Conservation (phyloP, 768 basidiomycete species). For the Amanita pseudoporphyria region DNA sequence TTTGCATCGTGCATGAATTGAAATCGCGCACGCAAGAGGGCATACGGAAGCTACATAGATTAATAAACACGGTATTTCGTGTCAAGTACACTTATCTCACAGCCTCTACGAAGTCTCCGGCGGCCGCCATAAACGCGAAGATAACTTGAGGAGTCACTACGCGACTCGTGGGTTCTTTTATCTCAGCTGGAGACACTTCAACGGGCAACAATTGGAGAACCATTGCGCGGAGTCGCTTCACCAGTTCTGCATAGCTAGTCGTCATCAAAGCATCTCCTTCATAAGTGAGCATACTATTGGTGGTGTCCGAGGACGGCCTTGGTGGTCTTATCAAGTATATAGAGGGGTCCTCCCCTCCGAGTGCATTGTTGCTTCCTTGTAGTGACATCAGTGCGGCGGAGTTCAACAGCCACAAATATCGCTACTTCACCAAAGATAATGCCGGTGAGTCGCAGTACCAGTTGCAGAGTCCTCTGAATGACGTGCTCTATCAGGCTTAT, state of each 20-base stretch:
- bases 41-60: constrained; percentile 61
- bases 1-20: constrained; percentile 80
- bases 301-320: constrained; percentile 56
- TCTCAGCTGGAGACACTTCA: constrained; percentile 56
- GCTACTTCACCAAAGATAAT: constrained; percentile 21
- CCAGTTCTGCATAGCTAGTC: constrained; percentile 45
- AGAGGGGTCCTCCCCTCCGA: constrained; percentile 36
- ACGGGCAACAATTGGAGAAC: constrained; percentile 71
- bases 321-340: constrained; percentile 35
- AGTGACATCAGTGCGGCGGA: constrained; percentile 3
- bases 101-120: constrained; percentile 82
- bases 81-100: constrained; percentile 31
- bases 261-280: not conserved
- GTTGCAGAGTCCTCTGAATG: constrained; percentile 8
- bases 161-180: constrained; percentile 72
- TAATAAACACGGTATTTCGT: not conserved
- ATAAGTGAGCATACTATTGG: constrained; percentile 51
- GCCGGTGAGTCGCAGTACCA: constrained; percentile 36
- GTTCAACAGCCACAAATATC: constrained; percentile 16
- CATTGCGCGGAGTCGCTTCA: constrained; percentile 70
- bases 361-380: constrained; percentile 15
- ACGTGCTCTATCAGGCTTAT: constrained; percentile 60
- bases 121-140: constrained; percentile 64
- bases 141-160: constrained; percentile 79
- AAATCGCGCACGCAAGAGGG: constrained; percentile 64